Evolutionary conservation across 169 alveolate species (phyloP).

Genomic region (Plasmodium knowlesi): DNA sequence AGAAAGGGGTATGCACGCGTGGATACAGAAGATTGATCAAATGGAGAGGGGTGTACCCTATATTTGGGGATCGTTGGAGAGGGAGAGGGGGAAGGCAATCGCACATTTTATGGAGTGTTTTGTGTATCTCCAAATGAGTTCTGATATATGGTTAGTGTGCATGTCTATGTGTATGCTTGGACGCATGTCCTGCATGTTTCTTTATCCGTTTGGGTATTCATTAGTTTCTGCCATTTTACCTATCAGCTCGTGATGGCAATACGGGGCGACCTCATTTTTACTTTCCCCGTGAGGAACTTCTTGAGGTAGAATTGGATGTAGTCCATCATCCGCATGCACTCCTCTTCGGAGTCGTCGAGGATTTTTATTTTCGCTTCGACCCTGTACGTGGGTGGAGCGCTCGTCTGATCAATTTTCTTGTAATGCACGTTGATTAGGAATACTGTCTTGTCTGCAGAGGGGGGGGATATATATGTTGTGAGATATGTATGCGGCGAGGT

Average conservation of each 20-base stretch:
- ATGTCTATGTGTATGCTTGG: background rate
- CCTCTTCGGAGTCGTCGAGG: conserved; percentile 31
- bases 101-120: background rate
- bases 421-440: conserved; percentile 22
- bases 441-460: conserved; percentile 10
- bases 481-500: background rate
- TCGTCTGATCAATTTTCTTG: background rate
- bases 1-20: background rate
- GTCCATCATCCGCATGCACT: background rate
- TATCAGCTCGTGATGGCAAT: background rate
- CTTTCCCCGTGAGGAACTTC: background rate
- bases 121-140: background rate
- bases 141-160: background rate
- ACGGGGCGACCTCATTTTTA: background rate
- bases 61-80: background rate
- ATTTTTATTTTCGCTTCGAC: conserved; percentile 27
- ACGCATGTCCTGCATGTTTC: too few species aligned
- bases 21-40: background rate
- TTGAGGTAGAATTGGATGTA: conserved; percentile 3
- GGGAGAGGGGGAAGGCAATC: background rate
- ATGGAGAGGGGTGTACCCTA: background rate
- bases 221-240: background rate
- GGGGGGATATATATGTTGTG: too few species aligned
- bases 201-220: background rate
- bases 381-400: background rate